Evolutionary conservation across 345 rosid species (phyloP).

Genomic region (Salix purpurea): DNA sequence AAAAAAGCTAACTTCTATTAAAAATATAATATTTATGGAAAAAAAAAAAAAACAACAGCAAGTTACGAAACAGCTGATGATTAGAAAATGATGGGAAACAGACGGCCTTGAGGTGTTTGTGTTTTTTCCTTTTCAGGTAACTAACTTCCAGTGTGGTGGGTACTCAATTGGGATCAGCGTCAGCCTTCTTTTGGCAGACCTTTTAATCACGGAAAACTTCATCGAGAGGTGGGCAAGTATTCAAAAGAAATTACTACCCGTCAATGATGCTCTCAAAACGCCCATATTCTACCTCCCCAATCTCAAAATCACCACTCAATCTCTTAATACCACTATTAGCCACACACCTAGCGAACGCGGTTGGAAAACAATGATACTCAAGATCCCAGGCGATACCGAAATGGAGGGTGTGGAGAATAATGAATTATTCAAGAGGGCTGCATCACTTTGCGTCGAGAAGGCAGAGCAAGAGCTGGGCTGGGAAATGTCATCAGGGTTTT

Average conservation of each 20-base stretch:
- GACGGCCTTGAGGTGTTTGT: neutral
- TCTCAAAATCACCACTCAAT: slow-evolving; percentile 15
- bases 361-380: slow-evolving; percentile 31
- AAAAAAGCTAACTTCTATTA: too few relatives aligned
- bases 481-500: slow-evolving; percentile 19
- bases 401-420: neutral
- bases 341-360: slow-evolving; percentile 33
- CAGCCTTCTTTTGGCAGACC: slow-evolving; percentile 64
- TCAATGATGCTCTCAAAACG: slow-evolving; percentile 7
- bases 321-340: slow-evolving; percentile 1
- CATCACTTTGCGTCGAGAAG: slow-evolving; percentile 33
- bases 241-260: slow-evolving; percentile 36
- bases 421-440: slow-evolving; percentile 16
- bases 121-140: slow-evolving; percentile 42
- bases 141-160: slow-evolving; percentile 81
- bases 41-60: too few relatives aligned
- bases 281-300: slow-evolving; percentile 57
- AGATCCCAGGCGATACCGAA: neutral
- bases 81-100: too few relatives aligned
- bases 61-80: too few relatives aligned
- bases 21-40: too few relatives aligned
- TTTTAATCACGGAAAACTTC: slow-evolving; percentile 38
- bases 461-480: slow-evolving; percentile 23
- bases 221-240: slow-evolving; percentile 52
- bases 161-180: slow-evolving; percentile 82